Evolutionary conservation across 257 asterid species (phyloP), one percentile per base, ranked within the genome.

Genomic region (Ophiorrhiza pumila): DNA sequence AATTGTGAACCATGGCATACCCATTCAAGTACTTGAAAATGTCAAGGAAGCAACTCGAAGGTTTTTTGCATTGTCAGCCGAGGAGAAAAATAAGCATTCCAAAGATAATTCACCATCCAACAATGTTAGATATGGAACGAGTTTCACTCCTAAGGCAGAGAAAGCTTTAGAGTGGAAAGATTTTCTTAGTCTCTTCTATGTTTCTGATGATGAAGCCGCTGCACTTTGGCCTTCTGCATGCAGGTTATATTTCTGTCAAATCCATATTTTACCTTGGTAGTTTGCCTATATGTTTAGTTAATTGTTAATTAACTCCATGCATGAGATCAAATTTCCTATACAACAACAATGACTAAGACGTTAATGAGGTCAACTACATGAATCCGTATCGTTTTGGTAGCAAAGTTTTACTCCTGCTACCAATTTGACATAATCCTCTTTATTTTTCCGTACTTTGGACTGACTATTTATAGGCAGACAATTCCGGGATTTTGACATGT

Each of bases 141-240:
- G 85, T 47, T 77, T 77, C 70, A 71, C 75, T 65, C 85, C 85
- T 11, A 32, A 34, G 42, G 82, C 80, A 4, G 85, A 73, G 69
- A 81, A 74, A 50, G 82, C 80, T 39, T 74, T 81, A 56, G 85
- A 81, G 37, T 81, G 85, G 85, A 81, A 81, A 66, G 85, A 81
- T 77, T 81, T 63, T 50, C 78, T 81, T 11, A 81, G 77, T 43
- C 81, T 76, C n/a, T 80, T 76, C 61, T 76, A 80, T 37, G 79
- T 76, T 39, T 77, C 79, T 0, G 77, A 77, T 49, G 71, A 77
- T 17, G 79, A 77, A 37, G 85, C 79, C 34, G 65, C 73, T 22
- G 57, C 69, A 9, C 76, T 71, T 39, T 81, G 83, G 85, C 80
- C 83, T 15, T 45, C 50, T 55, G 57, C 45, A 3, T 71, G 79